Percentiles rank a stretch among this genome's conserved stretches.
These are phyloP conservation scores for Amaranthus hypochondriacus DNA, from an alignment of 148 eudicot species.

Conservation along the genomic window DNA sequence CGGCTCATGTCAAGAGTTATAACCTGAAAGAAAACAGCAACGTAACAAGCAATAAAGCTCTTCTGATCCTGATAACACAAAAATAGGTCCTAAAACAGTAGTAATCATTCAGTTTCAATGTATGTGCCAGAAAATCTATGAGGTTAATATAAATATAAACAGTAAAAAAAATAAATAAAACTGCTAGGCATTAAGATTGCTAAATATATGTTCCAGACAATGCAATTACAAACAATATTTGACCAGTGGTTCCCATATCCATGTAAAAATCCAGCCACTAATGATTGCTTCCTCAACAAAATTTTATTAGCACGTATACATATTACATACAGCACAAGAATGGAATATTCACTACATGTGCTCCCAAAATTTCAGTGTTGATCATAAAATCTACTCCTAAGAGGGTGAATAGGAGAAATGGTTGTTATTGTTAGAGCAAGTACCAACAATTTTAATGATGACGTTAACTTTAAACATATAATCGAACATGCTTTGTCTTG, in stretches of 20 bases:
- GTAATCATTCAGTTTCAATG: background rate
- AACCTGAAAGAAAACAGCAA: constrained; percentile 42
- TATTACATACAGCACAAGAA: background rate
- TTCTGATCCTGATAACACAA: background rate
- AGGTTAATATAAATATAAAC: too few relatives aligned
- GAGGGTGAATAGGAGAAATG: background rate
- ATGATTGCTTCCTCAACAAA: background rate
- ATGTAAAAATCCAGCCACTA: background rate
- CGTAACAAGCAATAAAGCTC: background rate
- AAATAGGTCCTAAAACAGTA: background rate
- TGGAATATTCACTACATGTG: background rate
- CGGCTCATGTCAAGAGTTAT: constrained; percentile 79
- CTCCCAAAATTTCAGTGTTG: background rate
- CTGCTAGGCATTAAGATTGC: background rate
- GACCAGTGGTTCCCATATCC: background rate
- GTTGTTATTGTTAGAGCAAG: too few relatives aligned
- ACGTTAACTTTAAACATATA: too few relatives aligned
- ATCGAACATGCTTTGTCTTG: too few relatives aligned
- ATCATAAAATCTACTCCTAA: background rate
- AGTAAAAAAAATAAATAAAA: too few relatives aligned
- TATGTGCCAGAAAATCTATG: background rate
- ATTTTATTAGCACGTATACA: background rate
- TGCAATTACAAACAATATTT: background rate
- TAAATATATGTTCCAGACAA: background rate
- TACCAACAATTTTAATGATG: too few relatives aligned